phyloP scores from a whole-genome alignment of 176 grass and related monocot species.

The Saccharum spontaneum region DNA sequence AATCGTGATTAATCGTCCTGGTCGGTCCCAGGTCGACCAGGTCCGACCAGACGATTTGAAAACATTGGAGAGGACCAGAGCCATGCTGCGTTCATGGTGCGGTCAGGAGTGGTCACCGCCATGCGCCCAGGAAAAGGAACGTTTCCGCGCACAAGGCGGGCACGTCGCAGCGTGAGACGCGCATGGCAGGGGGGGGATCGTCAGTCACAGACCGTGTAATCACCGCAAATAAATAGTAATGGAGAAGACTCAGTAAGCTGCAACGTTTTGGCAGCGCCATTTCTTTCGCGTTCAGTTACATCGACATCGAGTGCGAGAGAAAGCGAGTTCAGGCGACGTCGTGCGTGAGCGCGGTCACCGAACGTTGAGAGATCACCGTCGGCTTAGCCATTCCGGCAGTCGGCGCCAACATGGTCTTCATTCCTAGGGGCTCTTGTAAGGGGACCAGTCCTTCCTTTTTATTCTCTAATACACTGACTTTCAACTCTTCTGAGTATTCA shows the following conservation, averaged over 20 bases:
- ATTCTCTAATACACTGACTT: background rate
- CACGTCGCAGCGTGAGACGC: background rate
- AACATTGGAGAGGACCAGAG: too few species aligned
- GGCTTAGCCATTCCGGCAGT: too few species aligned
- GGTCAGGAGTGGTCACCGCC: background rate
- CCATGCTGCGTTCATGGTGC: conserved; percentile 1
- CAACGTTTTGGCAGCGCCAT: too few species aligned
- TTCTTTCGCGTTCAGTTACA: background rate
- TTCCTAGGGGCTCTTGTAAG: background rate
- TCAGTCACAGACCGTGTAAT: background rate
- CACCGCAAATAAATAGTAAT: background rate
- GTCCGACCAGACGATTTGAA: too few species aligned
- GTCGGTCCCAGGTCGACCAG: too few species aligned
- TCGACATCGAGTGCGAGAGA: background rate
- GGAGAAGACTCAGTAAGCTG: background rate
- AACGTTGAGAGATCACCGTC: too few species aligned
- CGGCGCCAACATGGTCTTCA: too few species aligned
- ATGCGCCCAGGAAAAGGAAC: background rate
- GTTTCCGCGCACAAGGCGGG: background rate
- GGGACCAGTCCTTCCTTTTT: background rate
- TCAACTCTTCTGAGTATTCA: background rate
- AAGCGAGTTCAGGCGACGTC: background rate
- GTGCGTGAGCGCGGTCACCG: too few species aligned
- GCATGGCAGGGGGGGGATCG: background rate
- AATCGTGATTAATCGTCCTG: too few species aligned